Conservation (phyloP, 2,329 filamentous ascomycete genomes). For the Scopulariopsis brevicaulis region DNA sequence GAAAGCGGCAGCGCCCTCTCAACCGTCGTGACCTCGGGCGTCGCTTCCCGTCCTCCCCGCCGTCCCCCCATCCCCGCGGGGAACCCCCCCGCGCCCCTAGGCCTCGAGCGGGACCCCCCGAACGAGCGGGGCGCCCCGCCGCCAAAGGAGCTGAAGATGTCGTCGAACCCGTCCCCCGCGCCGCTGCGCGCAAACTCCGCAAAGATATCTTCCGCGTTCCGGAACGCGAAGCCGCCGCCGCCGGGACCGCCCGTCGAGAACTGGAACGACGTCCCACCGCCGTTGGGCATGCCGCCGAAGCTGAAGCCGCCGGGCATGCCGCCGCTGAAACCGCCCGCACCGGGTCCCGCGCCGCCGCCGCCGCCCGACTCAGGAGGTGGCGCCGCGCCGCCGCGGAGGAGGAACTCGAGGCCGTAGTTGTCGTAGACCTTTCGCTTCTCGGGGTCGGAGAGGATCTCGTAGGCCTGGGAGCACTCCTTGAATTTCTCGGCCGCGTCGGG, state of each 20-base stretch:
- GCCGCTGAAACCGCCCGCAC: slow-evolving; percentile 42
- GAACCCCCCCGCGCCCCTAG: slow-evolving; percentile 23
- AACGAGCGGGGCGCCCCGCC: slow-evolving; percentile 23
- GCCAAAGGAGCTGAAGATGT: slow-evolving; percentile 25
- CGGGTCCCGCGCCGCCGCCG: slow-evolving; percentile 33
- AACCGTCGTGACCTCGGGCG: slow-evolving; percentile 78
- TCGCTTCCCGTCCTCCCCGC: slow-evolving; percentile 8
- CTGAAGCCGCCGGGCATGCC: slow-evolving; percentile 41
- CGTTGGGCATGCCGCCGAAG: slow-evolving; percentile 33
- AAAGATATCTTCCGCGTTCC: slow-evolving; percentile 75
- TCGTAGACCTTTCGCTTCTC: slow-evolving; percentile 96
- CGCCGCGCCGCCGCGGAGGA: slow-evolving; percentile 62
- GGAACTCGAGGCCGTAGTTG: slow-evolving; percentile 85
- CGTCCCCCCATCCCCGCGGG: slow-evolving; percentile 28
- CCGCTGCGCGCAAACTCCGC: slow-evolving; percentile 55
- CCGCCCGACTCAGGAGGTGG: slow-evolving; percentile 48
- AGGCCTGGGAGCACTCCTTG: slow-evolving; percentile 95
- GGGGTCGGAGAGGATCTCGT: slow-evolving; percentile 94
- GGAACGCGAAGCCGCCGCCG: slow-evolving; percentile 65
- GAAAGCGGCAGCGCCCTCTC: slow-evolving; percentile 73
- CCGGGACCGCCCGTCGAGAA: slow-evolving; percentile 46
- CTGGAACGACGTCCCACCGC: slow-evolving; percentile 46
- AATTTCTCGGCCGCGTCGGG: slow-evolving; percentile 82
- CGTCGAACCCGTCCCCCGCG: slow-evolving; percentile 26
- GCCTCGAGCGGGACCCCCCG: neutral